Base-by-base conservation (phyloP, 2,329 filamentous ascomycete genomes). In the Beauveria brongniartii region DNA sequence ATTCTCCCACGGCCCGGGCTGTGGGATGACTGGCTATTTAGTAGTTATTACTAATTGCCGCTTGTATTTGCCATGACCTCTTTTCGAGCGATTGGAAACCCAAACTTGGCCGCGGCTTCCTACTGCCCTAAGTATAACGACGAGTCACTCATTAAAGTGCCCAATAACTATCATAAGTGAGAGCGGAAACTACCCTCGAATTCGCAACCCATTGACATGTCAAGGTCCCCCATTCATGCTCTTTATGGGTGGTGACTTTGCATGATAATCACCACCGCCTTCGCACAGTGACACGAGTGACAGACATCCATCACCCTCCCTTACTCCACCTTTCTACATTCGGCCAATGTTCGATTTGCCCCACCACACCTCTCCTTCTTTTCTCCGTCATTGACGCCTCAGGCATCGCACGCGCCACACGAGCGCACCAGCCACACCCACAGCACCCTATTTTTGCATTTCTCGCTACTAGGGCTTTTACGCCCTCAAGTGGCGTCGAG, bases 391-490 rank as follows among this genome's bases (percentile, higher is more conserved):
- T 62, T 44, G 3, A 26, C 61, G 59, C 66, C 66, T 67, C 63
- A 66, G 65, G 66, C 63, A 61, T 4, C 16, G 62, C 55, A 3
- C 14, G 12, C 44, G 55, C 59, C 55, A 57, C 46, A 54, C 16
- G 24, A 24, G 34, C 59, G 54, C 59, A 64, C 64, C 22, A 50
- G 62, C 64, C 62, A 63, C 62, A 58, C 56, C 40, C 43, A 52
- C 55, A 62, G 34, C 34, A 37, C 12, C 34, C 34, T 37, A 34
- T 10, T 61, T 28, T 34, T 43, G 20, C 34, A 51, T 46, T 56
- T 61, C 52, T 55, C 63, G 64, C 67, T 55, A 63, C 71, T 74
- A 73, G 73, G 73, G 71, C 69, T 75, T 37, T 73, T 67, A 70
- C 72, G 68, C 72, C 72, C 72, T 74, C 66, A 44, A 55, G 57